Evolutionary conservation across 805 yeast genomes (phyloP), one percentile per base, ranked within the genome.

Genomic region (Metschnikowia cerradonensis): DNA sequence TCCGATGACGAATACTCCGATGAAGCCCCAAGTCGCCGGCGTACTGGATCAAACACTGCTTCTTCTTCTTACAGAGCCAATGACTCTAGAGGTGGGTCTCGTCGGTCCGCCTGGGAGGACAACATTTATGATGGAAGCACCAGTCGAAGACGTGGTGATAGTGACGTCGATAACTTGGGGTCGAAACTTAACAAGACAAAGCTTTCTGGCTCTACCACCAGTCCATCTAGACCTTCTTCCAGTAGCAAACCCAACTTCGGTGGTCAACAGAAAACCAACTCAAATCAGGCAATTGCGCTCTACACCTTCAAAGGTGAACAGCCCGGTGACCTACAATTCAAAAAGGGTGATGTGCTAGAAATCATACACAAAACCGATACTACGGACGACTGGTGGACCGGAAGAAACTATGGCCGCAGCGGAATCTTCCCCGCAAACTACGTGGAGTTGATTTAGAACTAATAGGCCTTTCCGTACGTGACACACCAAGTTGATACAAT

Each of bases 361-460:
- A 87, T 94, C 57, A 72, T 88, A 50, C 89, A 90, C 67, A 89
- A 88, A 68, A 83, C 94, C 8, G 91, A 87, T 7, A 86, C 96
- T 13, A 81, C 83, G 45, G 96, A 94, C 66, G 98, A 94, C 67
- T 94, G 99, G 99, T 94, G 99, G 99, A 90, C 97, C 0, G 99
- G 99, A 26, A 83, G 87, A 65, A 73, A 83, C 49, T 88, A 87
- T 58, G 92, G 95, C 11, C 71, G 71, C 54, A 89, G 88, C 60
- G 99, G 99, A 40, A 91, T 91, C 20, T 92, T 92, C 79, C 99
- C 99, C 8, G 99, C 99, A 2, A 92, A 92, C 67, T 92, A 92
- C 64, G 97, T 92, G 40, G 96, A 91, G 65, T 69, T 91, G 60
- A 80, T 83, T 48, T 85, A 41, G 35, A 11, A 36, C 13, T 11